A percentile compares a stretch with the other conserved stretches of the same genome.
Evolutionary conservation across 2,329 filamentous ascomycete species (phyloP).

Genomic region (Scedosporium minutisporum): DNA sequence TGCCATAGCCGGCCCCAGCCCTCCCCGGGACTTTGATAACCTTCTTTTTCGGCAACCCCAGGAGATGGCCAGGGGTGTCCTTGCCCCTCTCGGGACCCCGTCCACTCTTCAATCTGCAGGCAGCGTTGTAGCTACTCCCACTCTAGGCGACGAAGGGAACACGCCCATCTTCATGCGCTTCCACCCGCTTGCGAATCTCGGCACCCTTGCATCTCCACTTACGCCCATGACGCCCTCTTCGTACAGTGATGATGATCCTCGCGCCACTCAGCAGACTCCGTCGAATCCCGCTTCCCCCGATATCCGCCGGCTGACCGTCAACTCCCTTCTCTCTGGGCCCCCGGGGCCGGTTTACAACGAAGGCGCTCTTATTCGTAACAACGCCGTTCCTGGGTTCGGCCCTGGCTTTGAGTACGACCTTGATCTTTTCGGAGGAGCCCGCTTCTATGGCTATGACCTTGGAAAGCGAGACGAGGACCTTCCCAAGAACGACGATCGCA

Average conservation of each 20-base stretch:
- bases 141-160: not conserved
- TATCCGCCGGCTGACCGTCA: slow-evolving; percentile 47
- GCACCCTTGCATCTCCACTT: slow-evolving; percentile 22
- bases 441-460: slow-evolving; percentile 60
- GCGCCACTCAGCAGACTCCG: slow-evolving; percentile 11
- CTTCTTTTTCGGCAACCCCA: not conserved
- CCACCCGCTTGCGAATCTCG: not conserved
- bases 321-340: slow-evolving; percentile 50
- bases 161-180: slow-evolving; percentile 1
- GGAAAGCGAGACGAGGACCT: slow-evolving; percentile 62
- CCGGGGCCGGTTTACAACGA: slow-evolving; percentile 13
- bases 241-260: slow-evolving; percentile 26
- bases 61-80: not conserved
- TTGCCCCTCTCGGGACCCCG: not conserved
- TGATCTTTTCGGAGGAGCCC: slow-evolving; percentile 22
- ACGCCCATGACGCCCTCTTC: slow-evolving; percentile 30
- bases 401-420: not conserved
- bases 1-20: not conserved
- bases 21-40: not conserved
- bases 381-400: not conserved
- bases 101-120: not conserved
- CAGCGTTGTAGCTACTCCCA: not conserved
- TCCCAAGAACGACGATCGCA: slow-evolving; percentile 59
- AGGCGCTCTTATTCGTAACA: not conserved
- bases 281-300: slow-evolving; percentile 14